Evolutionary conservation across 495 filamentous ascomycete species (phyloP), one percentile per base, ranked within the genome.

Genomic region (Chaetomium cochliodes): DNA sequence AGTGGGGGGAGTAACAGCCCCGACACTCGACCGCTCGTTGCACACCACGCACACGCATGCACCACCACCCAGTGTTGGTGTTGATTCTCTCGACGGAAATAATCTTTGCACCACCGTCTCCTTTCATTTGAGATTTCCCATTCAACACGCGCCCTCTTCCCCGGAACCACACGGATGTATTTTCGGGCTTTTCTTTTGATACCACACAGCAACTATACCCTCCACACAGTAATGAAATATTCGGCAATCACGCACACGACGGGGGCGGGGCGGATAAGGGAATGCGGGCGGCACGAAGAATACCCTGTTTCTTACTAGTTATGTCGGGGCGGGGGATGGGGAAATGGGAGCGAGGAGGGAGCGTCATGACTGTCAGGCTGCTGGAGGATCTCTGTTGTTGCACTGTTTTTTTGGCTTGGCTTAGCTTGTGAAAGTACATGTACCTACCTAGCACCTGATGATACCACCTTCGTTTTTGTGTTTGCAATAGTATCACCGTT

Each of bases 391-490:
- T 30, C 2, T 2, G 12, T 49, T 51, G 55, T 57, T 42, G 39
- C 46, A 13, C 53, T 20, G n/a, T 47, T 33, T 23, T 13, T 68
- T 39, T n/a, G n/a, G n/a, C 15, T 60, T 52, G 39, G 56, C 12
- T 15, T 51, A 52, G 46, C 57, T 33, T 49, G 9, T 37, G 33
- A 11, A 12, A 37, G 28, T 30, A 30, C 28, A 2, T 30, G 28
- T 30, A 37, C 5, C 3, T 33, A 33, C 30, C 30, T 7, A 33
- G 8, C 9, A 12, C 33, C 18, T 25, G 61, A 65, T 67, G 64
- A 71, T 69, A 71, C 67, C 70, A 72, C 70, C 52, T 63, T 72
- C 70, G 65, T 58, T 70, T 60, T 41, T 5, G n/a, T n/a, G n/a
- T n/a, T n/a, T n/a, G n/a, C n/a, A n/a, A n/a, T n/a, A n/a, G n/a